These are phyloP conservation scores for Fraxinus sp. DNA, from an alignment of 305 asterid genomes.

Conservation along the genomic window DNA sequence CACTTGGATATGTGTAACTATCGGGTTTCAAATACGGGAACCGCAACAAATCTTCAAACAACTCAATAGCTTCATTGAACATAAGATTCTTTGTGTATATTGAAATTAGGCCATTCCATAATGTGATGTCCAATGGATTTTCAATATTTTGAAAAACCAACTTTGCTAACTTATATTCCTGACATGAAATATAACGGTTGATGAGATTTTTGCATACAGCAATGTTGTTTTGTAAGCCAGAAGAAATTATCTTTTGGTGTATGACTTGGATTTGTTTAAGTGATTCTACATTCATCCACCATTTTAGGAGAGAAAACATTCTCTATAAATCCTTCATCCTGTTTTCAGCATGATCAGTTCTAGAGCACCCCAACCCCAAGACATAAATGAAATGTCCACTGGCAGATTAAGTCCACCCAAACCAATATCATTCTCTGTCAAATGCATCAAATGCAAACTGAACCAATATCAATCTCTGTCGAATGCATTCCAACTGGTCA, in stretches of 20 bases:
- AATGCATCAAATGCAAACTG: too few relatives aligned
- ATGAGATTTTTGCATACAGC: slow-evolving; percentile 59
- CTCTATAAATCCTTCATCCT: neutral
- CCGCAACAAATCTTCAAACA: slow-evolving; percentile 42
- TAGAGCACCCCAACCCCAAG: neutral
- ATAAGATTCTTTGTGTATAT: slow-evolving; percentile 54
- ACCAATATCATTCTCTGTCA: neutral
- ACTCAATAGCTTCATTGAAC: slow-evolving; percentile 51
- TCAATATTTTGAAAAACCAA: slow-evolving; percentile 45
- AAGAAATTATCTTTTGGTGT: slow-evolving; percentile 56
- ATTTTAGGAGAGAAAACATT: slow-evolving; percentile 43
- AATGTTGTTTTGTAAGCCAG: slow-evolving; percentile 53
- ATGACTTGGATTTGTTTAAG: slow-evolving; percentile 37
- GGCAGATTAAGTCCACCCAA: neutral
- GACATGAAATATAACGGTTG: slow-evolving; percentile 51
- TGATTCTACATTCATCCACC: slow-evolving; percentile 34
- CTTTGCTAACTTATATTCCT: slow-evolving; percentile 41
- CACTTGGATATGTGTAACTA: slow-evolving; percentile 69
- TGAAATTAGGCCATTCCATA: slow-evolving; percentile 71
- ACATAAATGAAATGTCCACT: neutral
- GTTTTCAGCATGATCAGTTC: neutral
- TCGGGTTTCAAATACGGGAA: slow-evolving; percentile 55
- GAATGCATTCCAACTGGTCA: too few relatives aligned
- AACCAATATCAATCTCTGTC: too few relatives aligned
- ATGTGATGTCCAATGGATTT: slow-evolving; percentile 56